These are phyloP conservation scores for Syzygium malaccense DNA, from an alignment of 441 rosid species.

Conservation along the genomic window DNA sequence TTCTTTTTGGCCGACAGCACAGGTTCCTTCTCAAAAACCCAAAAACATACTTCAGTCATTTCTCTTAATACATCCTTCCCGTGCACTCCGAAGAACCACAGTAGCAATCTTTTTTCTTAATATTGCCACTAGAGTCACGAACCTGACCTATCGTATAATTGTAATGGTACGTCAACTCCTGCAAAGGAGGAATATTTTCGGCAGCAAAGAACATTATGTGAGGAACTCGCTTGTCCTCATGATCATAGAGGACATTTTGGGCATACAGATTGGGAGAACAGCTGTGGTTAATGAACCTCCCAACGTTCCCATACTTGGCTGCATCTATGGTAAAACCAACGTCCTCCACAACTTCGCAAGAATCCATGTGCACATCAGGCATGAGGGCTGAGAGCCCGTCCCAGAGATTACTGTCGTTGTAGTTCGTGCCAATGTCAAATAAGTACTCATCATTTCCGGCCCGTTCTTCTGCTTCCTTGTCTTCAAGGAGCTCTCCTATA, in stretches of 20 bases:
- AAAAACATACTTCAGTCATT: neutral
- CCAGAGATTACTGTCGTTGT: conserved; percentile 30
- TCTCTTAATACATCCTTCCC: conserved; percentile 68
- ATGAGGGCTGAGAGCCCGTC: conserved; percentile 38
- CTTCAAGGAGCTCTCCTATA: conserved; percentile 74
- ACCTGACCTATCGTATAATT: conserved; percentile 64
- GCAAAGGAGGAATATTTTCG: conserved; percentile 84
- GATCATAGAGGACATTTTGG: conserved; percentile 81
- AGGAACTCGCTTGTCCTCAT: conserved; percentile 65
- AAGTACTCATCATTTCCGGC: conserved; percentile 73
- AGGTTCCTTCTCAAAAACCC: neutral
- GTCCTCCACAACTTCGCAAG: conserved; percentile 24
- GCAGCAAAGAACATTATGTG: conserved; percentile 85
- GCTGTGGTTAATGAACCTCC: conserved; percentile 89
- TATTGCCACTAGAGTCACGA: conserved; percentile 56
- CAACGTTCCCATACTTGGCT: conserved; percentile 57
- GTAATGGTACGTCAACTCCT: conserved; percentile 80
- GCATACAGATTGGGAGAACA: conserved; percentile 94
- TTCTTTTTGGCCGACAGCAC: neutral
- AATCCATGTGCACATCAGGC: conserved; percentile 21
- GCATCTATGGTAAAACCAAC: conserved; percentile 86
- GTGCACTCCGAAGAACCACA: conserved; percentile 80
- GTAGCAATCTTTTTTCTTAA: conserved; percentile 60
- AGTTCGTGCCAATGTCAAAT: conserved; percentile 68
- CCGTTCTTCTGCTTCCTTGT: conserved; percentile 70